Conservation (phyloP, 495 filamentous ascomycete species). For the Astrothelium macrocarpum region DNA sequence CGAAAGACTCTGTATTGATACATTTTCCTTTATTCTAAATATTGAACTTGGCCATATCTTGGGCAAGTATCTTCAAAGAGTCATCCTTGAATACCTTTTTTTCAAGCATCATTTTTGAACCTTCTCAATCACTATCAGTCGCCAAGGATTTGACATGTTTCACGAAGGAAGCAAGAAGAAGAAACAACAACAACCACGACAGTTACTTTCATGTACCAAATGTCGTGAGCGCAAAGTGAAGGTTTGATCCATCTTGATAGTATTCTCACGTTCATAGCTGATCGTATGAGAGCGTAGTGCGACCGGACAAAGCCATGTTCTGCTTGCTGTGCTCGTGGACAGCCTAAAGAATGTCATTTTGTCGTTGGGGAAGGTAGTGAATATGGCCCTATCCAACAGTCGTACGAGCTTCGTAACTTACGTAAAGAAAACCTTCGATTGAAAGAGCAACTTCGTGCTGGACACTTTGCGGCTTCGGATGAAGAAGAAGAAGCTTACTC, state of each 20-base stretch:
- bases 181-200: conserved; percentile 22
- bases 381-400: conserved; percentile 35
- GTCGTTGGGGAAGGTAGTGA: conserved; percentile 35
- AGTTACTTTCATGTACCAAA: conserved; percentile 34
- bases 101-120: neutral
- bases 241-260: conserved; percentile 16
- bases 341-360: conserved; percentile 38
- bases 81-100: too few relatives aligned
- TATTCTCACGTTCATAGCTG: neutral
- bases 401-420: conserved; percentile 32
- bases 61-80: too few relatives aligned
- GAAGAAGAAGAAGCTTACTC: conserved; percentile 18
- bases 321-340: conserved; percentile 39
- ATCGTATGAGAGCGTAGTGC: conserved; percentile 25
- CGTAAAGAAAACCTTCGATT: conserved; percentile 28
- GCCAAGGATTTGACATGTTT: neutral
- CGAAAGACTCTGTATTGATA: too few relatives aligned
- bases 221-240: conserved; percentile 36
- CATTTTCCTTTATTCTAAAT: too few relatives aligned
- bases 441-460: conserved; percentile 24
- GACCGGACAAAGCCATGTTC: conserved; percentile 41
- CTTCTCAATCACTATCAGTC: neutral
- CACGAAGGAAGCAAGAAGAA: conserved; percentile 7
- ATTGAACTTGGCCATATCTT: too few relatives aligned
- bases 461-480: conserved; percentile 17